Percentiles rank a stretch among this genome's conserved stretches.
These are phyloP conservation scores for Nissolia schottii DNA, from an alignment of 306 rosid species.

Conservation along the genomic window DNA sequence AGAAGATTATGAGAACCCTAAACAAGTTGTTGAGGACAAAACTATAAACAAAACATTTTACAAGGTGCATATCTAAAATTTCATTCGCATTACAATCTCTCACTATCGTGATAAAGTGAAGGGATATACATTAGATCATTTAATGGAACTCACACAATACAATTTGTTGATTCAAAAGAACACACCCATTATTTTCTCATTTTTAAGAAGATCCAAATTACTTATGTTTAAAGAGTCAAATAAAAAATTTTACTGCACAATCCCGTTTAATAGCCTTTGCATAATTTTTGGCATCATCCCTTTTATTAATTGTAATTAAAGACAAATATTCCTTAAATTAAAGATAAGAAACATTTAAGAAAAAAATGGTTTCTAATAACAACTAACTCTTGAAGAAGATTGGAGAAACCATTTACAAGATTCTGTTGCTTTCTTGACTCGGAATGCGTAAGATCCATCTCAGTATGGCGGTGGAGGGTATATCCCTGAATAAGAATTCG, in stretches of 20 bases:
- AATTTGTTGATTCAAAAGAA: too few species aligned
- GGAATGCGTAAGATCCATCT: conserved; percentile 17
- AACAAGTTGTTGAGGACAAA: too few species aligned
- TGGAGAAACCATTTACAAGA: background rate
- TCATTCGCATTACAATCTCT: too few species aligned
- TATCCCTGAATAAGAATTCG: conserved; percentile 46
- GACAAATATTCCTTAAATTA: background rate
- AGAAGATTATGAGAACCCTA: too few species aligned
- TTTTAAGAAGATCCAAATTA: too few species aligned
- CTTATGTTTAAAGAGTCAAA: background rate
- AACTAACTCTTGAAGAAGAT: background rate
- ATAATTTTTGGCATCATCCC: background rate
- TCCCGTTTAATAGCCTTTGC: background rate
- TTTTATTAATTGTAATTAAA: background rate
- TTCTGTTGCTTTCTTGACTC: background rate
- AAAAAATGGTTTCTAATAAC: background rate
- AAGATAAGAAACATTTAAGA: conserved; percentile 13
- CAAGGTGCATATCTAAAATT: too few species aligned
- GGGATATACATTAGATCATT: too few species aligned
- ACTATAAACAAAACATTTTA: too few species aligned
- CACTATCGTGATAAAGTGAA: too few species aligned
- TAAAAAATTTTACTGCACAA: background rate
- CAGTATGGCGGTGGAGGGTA: conserved; percentile 74
- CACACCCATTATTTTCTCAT: too few species aligned
- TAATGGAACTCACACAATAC: too few species aligned